Evolutionary conservation across 2,329 filamentous ascomycete genomes (phyloP).

Genomic region (Trichoderma lentiforme): DNA sequence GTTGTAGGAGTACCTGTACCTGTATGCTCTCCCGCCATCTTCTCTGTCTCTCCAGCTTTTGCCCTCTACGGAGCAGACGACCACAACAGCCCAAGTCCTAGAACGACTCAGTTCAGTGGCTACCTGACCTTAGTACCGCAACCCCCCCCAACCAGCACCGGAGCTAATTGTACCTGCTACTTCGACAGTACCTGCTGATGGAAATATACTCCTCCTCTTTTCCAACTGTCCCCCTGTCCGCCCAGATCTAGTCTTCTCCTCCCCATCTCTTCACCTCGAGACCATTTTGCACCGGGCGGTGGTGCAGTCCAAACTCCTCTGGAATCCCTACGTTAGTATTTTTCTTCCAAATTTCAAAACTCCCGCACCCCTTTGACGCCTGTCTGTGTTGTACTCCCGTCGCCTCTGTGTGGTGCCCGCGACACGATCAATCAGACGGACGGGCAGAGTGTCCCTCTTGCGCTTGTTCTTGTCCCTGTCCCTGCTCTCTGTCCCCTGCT

Average conservation of each 20-base stretch:
- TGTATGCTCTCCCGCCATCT: not conserved
- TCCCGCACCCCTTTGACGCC: not conserved
- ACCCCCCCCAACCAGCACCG: not conserved
- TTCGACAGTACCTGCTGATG: not conserved
- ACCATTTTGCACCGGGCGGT: constrained; percentile 9
- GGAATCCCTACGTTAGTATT: constrained; percentile 8
- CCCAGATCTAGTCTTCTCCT: constrained; percentile 3
- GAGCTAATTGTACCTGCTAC: not conserved
- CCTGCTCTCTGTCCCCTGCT: not conserved
- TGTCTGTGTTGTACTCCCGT: not conserved
- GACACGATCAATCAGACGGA: not conserved
- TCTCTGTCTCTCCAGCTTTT: not conserved
- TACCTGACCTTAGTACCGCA: not conserved
- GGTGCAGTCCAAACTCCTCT: constrained; percentile 3
- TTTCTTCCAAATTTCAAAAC: not conserved
- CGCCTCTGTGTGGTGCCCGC: not conserved
- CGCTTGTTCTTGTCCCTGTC: constrained; percentile 3
- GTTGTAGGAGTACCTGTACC: not conserved
- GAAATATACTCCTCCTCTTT: not conserved
- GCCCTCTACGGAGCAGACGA: not conserved
- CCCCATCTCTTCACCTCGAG: constrained; percentile 9
- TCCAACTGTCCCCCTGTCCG: constrained; percentile 1
- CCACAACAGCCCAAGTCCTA: not conserved
- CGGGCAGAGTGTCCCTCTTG: not conserved
- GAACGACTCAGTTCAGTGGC: not conserved